phyloP scores from a whole-genome alignment of 2,329 filamentous ascomycete species.

The Davidsoniella virescens region DNA sequence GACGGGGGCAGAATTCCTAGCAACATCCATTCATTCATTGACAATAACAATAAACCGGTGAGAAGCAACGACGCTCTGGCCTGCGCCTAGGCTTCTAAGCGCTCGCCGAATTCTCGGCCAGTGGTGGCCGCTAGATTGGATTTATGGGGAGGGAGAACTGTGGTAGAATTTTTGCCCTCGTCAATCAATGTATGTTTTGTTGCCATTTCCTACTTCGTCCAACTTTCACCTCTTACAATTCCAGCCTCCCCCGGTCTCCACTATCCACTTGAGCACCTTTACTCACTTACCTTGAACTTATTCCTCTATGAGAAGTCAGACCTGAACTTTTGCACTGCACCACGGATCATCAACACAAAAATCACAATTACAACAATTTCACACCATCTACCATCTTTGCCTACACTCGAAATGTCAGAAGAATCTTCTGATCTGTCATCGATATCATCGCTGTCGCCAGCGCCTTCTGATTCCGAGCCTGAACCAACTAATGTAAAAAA shows the following conservation, averaged over 20 bases:
- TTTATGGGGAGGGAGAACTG: conserved; percentile 6
- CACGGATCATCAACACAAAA: background rate
- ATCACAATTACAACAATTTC: background rate
- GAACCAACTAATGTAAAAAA: conserved; percentile 37
- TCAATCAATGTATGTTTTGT: background rate
- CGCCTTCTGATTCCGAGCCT: conserved; percentile 30
- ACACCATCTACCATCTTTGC: background rate
- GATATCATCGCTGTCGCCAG: conserved; percentile 31
- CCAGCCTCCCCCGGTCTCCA: conserved; percentile 10
- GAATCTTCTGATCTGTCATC: conserved; percentile 50
- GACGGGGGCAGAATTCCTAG: no score
- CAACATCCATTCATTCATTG: no score
- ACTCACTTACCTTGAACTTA: background rate
- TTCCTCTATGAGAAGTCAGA: background rate
- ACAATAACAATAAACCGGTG: background rate
- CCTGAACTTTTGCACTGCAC: background rate
- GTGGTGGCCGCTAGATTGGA: background rate
- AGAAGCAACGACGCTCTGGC: background rate
- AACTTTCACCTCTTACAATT: conserved; percentile 9
- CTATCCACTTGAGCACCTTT: conserved; percentile 8
- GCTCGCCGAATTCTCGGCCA: no score
- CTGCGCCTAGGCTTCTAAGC: background rate
- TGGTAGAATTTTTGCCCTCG: conserved; percentile 9
- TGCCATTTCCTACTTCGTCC: conserved; percentile 9
- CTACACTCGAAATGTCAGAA: conserved; percentile 23